phyloP scores from a whole-genome alignment of 2,329 filamentous ascomycete genomes.

The Trichoderma polysporum region DNA sequence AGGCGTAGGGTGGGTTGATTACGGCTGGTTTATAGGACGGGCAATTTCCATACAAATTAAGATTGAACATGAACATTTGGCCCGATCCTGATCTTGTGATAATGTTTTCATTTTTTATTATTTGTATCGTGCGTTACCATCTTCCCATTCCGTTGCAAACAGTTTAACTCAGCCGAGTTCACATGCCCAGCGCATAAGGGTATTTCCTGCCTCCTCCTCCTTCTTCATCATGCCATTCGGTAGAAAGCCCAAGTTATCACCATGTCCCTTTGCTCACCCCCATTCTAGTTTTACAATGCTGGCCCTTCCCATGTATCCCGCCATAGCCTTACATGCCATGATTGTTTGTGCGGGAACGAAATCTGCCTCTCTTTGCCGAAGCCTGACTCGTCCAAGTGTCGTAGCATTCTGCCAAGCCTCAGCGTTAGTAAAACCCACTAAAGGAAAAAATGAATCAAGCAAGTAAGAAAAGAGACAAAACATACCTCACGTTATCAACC shows the following conservation, averaged over 20 bases:
- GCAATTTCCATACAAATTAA: constrained; percentile 3
- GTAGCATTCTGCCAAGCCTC: constrained; percentile 29
- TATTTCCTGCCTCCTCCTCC: constrained; percentile 5
- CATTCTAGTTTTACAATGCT: constrained; percentile 42
- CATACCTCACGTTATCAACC: constrained; percentile 85
- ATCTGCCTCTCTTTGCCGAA: constrained; percentile 88
- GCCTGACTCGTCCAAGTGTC: constrained; percentile 70
- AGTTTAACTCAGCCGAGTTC: neutral
- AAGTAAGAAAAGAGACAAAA: neutral
- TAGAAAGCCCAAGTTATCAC: neutral
- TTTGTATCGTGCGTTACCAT: too few species aligned
- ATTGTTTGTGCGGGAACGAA: constrained; percentile 87
- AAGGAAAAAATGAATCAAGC: neutral
- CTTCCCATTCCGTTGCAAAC: neutral
- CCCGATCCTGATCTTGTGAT: too few species aligned
- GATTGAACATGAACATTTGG: neutral
- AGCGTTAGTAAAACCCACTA: neutral
- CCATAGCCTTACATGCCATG: constrained; percentile 77
- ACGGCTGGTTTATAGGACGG: neutral
- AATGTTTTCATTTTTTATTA: neutral
- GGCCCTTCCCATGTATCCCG: constrained; percentile 80
- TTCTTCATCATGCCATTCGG: too few species aligned
- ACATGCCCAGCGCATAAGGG: neutral
- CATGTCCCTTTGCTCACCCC: neutral
- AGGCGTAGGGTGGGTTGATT: constrained; percentile 17